Evolutionary conservation across 441 rosid species (phyloP), one percentile per base, ranked within the genome.

Genomic region (Gossypium trilobum): DNA sequence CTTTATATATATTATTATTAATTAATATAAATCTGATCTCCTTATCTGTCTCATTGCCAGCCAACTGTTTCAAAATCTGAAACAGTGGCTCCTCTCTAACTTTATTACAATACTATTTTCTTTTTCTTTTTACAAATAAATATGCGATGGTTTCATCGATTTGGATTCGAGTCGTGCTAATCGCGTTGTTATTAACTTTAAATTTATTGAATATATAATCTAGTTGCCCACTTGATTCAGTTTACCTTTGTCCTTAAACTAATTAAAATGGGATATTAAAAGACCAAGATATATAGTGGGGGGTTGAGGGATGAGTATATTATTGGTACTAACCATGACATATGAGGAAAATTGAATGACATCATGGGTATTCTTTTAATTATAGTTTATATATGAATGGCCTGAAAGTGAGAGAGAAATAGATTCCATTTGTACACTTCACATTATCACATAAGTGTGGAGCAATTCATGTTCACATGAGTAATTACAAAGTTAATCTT

Each of bases 41-140:
- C 27, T n/a, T 0, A 3, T 25, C 55, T 55, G 69, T 62, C 71
- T 29, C 67, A 31, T 14, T 33, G 61, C n/a, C 5, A 58, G 65
- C 82, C 79, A 81, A 73, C 83, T 68, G 83, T 80, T 83, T 73
- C 73, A 31, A 2, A 74, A 68, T 58, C 39, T 71, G 84, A 81
- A 82, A 84, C 83, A 70, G 11, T 42, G 7, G 13, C 25, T 10
- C 36, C 36, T 48, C 20, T 72, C 29, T 9, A 68, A 27, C 59
- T 16, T 68, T 25, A n/a, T 14, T 64, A 46, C 3, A 25, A 14
- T 29, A 29, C 2, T 22, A 14, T 7, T 36, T 36, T 7, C 42
- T 36, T 36, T 36, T 36, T 36, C 10, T 36, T 36, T 36, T 36
- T 6, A 36, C 10, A 7, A 7, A 36, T 36, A 7, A 36, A 36